Evolutionary conservation across 2,329 filamentous ascomycete genomes (phyloP), one percentile per base, ranked within the genome.

Genomic region (Didymella sp.): DNA sequence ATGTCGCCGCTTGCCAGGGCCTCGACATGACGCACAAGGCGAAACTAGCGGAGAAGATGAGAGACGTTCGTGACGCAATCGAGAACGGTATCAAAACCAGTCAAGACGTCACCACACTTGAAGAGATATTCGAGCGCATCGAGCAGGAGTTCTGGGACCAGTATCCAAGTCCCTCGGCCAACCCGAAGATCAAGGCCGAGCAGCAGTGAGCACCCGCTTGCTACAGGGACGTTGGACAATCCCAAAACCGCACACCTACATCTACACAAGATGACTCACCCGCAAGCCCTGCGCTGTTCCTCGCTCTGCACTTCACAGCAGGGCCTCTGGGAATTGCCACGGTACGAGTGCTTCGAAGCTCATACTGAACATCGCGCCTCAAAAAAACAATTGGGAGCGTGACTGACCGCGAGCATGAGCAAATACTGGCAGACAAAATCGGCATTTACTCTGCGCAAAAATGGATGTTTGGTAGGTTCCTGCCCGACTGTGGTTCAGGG

Each of bases 111-210:
- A 47, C 54, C 1, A 4, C 47, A 17, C 42, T 56, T 9, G 48
- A 51, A 11, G 54, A 51, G 17, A 24, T 56, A 9, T 56, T 56
- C 30, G 37, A 46, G 1, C 19, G 54, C 6, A 42, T 56, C 15
- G 54, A 56, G 21, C 47, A 37, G 12, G 54, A 47, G 19, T 56
- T 56, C 27, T 51, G 47, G 54, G 47, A 48, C 1, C 27, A 46
- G 11, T 46, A 42, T 24, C 28, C 31, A 15, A n/a, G 13, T 7
- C 41, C 31, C 6, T 27, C 25, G 3, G n/a, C 7, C 4, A 47
- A 31, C 2, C 15, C 21, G 7, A 15, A 4, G 15, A 40, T 56
- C 45, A 40, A 50, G 17, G 33, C 21, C 7, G 46, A 56, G n/a
- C 31, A 45, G 40, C 28, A 50, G 3, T 56, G 22, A 42, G 25